These are phyloP conservation scores for Trematosphaeria pertusa DNA, from an alignment of 2,329 filamentous ascomycete species.

Conservation along the genomic window DNA sequence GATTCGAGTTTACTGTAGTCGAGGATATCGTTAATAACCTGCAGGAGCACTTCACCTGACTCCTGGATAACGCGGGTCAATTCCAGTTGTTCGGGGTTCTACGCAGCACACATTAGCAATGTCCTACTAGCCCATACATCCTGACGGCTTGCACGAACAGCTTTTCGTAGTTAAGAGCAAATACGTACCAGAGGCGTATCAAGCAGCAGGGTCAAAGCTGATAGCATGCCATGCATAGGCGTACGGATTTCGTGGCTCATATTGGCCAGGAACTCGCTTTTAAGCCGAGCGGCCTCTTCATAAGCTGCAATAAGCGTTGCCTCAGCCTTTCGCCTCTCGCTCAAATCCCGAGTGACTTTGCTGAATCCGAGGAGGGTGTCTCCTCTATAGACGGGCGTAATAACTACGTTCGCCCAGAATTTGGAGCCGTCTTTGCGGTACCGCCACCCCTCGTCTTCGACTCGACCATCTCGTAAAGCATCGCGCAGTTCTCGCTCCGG, in stretches of 20 bases:
- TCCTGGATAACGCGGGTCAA: conserved; percentile 65
- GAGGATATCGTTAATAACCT: conserved; percentile 71
- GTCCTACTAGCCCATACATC: no score
- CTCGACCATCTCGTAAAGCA: conserved; percentile 62
- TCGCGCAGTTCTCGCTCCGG: conserved; percentile 60
- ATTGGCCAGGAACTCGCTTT: conserved; percentile 68
- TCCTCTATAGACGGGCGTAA: conserved; percentile 62
- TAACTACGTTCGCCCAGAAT: conserved; percentile 67
- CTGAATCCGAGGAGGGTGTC: conserved; percentile 63
- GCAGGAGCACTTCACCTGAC: conserved; percentile 64
- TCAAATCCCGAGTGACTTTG: conserved; percentile 66
- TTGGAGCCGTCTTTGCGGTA: conserved; percentile 64
- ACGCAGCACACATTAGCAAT: no score
- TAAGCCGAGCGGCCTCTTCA: conserved; percentile 68
- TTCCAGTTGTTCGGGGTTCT: conserved; percentile 62
- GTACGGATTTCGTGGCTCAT: conserved; percentile 71
- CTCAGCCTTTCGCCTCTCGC: conserved; percentile 63
- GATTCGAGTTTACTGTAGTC: conserved; percentile 70
- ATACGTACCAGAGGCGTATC: conserved; percentile 63
- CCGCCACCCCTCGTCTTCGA: conserved; percentile 68
- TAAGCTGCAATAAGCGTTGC: conserved; percentile 63
- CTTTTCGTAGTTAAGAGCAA: no score
- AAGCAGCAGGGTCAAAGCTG: conserved; percentile 64
- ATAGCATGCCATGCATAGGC: conserved; percentile 69
- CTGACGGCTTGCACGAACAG: no score